Evolutionary conservation across 108 stramenopile genomes (phyloP), one percentile per base, ranked within the genome.

Genomic region (Cyclotella kingstonii): DNA sequence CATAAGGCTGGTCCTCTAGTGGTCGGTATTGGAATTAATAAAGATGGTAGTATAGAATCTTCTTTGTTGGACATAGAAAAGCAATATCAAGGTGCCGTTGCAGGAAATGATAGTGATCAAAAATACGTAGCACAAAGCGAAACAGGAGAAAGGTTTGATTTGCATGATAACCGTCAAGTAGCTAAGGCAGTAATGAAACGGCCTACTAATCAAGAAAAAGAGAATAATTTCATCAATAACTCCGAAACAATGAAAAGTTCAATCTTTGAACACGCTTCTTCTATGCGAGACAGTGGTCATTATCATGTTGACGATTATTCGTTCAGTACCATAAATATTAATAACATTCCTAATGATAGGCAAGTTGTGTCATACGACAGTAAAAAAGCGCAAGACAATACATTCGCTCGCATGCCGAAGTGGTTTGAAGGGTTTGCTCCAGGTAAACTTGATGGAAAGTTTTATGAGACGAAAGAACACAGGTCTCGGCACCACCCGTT

Each of bases 281-380:
- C 30, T 6, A 60, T 60, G 33, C 39, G 51, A 27, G 53, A 40
- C 15, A 28, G 34, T 27, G 72, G 72, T 12, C 35, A 73, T 34
- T 60, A 65, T 36, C 57, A 46, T 15, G 60, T 50, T 27, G 74
- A 76, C 46, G 74, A 76, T 38, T 76, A 63, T 28, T 68, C 66
- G 45, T 76, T 76, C 54, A 76, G 66, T 40, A 52, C 50, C 25
- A 52, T 54, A 8, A 45, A 55, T 26, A 43, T 55, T 38, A 44
- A 43, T 15, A 52, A 54, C 42, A 44, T 54, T 29, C 65, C 50
- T 5, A 59, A 51, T 26, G 47, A 65, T 8, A 23, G n/a, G n/a
- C n/a, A n/a, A n/a, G n/a, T n/a, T n/a, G n/a, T n/a, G n/a, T n/a
- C n/a, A n/a, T n/a, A n/a, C n/a, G n/a, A n/a, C n/a, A n/a, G n/a